Evolutionary conservation across 2,329 filamentous ascomycete species (phyloP).

Genomic region (Penicillium sp.): DNA sequence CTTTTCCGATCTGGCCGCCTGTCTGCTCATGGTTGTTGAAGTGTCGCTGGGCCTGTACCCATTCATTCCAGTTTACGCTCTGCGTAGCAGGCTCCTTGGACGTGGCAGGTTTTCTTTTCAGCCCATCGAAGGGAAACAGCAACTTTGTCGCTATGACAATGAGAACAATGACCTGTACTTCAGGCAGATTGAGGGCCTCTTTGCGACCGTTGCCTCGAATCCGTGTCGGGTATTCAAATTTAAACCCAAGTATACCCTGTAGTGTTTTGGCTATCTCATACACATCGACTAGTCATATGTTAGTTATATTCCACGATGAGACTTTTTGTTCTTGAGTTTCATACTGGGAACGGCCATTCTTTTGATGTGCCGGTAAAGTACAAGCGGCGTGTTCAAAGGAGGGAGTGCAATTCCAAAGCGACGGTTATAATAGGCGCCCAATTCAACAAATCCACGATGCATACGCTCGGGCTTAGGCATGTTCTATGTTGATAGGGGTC

Average conservation of each 20-base stretch:
- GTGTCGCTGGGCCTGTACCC: conserved; percentile 60
- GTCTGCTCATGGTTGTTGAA: conserved; percentile 37
- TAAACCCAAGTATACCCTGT: conserved; percentile 59
- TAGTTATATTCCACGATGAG: conserved; percentile 12
- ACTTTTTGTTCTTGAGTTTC: conserved; percentile 26
- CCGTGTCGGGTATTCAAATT: conserved; percentile 57
- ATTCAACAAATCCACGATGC: conserved; percentile 65
- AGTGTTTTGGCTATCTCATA: conserved; percentile 63
- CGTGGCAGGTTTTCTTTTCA: conserved; percentile 55
- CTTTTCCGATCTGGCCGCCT: conserved; percentile 44
- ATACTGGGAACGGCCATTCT: conserved; percentile 75
- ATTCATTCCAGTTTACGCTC: conserved; percentile 73
- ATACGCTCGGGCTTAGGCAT: conserved; percentile 60
- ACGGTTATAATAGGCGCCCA: conserved; percentile 66
- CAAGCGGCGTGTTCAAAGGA: conserved; percentile 68
- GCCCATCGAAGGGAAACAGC: conserved; percentile 72
- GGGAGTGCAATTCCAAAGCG: conserved; percentile 76
- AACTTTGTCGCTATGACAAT: conserved; percentile 79
- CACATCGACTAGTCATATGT: conserved; percentile 31
- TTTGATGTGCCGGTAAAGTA: conserved; percentile 72
- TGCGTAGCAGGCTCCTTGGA: conserved; percentile 61
- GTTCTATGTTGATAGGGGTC: conserved; percentile 25
- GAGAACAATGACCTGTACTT: conserved; percentile 72
- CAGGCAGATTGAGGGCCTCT: conserved; percentile 65
- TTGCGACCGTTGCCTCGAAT: conserved; percentile 39